Conservation (phyloP, 495 filamentous ascomycete species). For the Sphaerosporella brunnea region DNA sequence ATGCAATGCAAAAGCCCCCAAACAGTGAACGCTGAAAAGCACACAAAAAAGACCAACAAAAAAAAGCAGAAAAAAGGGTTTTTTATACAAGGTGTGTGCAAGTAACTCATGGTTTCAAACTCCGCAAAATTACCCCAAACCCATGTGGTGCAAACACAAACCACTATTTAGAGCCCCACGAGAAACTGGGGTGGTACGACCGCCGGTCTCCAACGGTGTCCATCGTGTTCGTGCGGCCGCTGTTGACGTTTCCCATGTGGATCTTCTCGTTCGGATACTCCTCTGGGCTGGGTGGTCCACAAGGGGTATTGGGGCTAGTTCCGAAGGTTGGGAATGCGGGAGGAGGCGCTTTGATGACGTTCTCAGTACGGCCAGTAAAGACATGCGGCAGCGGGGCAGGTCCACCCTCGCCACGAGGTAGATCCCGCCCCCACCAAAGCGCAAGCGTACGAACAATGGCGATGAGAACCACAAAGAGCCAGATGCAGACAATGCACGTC, state of each 20-base stretch:
- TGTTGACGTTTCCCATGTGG: background rate
- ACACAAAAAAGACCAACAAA: background rate
- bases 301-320: background rate
- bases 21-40: background rate
- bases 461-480: slow-evolving; percentile 56
- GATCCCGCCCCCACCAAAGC: slow-evolving; percentile 33
- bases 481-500: slow-evolving; percentile 47
- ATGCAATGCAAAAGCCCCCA: background rate
- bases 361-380: background rate
- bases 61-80: too few relatives aligned
- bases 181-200: background rate
- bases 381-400: background rate
- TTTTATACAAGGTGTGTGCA: too few relatives aligned
- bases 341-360: background rate
- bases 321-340: background rate
- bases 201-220: background rate
- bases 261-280: slow-evolving; percentile 1
- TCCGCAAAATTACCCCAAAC: too few relatives aligned
- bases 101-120: too few relatives aligned
- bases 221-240: background rate
- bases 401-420: slow-evolving; percentile 37
- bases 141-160: too few relatives aligned
- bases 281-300: background rate
- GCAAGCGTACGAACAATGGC: slow-evolving; percentile 49
- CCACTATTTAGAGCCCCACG: too few relatives aligned